Percentiles rank a stretch among this genome's conserved stretches.
Conservation (phyloP, 2,329 filamentous ascomycete genomes). For the Colletotrichum sp. region DNA sequence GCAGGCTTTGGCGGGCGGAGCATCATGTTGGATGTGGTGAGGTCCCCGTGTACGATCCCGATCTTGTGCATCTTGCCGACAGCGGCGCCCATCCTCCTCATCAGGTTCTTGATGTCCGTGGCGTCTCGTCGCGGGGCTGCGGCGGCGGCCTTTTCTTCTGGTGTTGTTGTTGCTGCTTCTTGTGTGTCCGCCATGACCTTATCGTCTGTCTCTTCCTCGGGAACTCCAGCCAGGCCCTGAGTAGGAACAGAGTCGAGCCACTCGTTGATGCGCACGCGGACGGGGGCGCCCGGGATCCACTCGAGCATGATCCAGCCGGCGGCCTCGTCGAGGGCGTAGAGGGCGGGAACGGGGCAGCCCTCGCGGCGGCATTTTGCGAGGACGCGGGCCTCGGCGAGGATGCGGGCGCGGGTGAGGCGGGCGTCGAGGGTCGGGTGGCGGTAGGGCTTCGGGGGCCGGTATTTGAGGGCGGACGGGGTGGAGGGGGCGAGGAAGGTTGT, state of each 20-base stretch:
- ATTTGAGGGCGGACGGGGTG: slow-evolving; percentile 81
- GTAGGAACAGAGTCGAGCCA: slow-evolving; percentile 56
- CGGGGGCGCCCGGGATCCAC: slow-evolving; percentile 78
- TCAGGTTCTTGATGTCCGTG: slow-evolving; percentile 61
- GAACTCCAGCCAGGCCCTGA: neutral
- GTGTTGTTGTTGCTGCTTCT: slow-evolving; percentile 24
- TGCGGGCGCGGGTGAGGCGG: slow-evolving; percentile 83
- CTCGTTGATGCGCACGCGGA: slow-evolving; percentile 72
- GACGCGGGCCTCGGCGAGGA: slow-evolving; percentile 88
- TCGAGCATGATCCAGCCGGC: slow-evolving; percentile 82
- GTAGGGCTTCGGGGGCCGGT: slow-evolving; percentile 90
- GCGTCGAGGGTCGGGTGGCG: slow-evolving; percentile 88
- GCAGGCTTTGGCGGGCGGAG: slow-evolving; percentile 52
- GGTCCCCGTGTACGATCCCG: slow-evolving; percentile 92
- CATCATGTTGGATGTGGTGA: slow-evolving; percentile 98
- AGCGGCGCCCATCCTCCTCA: slow-evolving; percentile 73
- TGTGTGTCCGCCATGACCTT: slow-evolving; percentile 27
- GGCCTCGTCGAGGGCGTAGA: slow-evolving; percentile 71
- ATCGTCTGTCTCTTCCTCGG: slow-evolving; percentile 21
- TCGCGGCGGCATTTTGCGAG: slow-evolving; percentile 79
- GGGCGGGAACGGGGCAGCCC: slow-evolving; percentile 80
- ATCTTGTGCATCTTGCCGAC: slow-evolving; percentile 80
- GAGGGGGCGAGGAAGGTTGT: slow-evolving; percentile 76
- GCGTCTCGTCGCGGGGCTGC: slow-evolving; percentile 43
- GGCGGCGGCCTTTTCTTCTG: slow-evolving; percentile 20